phyloP scores from a whole-genome alignment of 2,329 filamentous ascomycete genomes.

The Fusarium sp. region DNA sequence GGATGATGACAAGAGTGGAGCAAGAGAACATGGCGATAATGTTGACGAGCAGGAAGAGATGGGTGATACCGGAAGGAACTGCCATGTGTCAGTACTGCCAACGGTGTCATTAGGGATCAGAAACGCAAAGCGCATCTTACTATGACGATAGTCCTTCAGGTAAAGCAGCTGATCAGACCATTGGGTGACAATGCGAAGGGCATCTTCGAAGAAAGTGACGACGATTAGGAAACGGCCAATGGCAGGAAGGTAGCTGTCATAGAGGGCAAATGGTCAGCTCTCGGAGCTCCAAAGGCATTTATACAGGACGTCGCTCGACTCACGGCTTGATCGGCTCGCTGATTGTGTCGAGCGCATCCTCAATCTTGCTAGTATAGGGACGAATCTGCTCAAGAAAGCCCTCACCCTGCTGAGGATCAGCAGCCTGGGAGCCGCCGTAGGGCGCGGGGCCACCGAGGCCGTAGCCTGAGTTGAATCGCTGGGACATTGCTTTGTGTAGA shows the following conservation, averaged over 20 bases:
- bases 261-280: constrained; percentile 28
- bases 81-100: constrained; percentile 35
- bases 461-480: constrained; percentile 78
- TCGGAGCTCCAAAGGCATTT: background rate
- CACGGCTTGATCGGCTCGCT: constrained; percentile 95
- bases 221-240: constrained; percentile 98
- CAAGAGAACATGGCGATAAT: constrained; percentile 86
- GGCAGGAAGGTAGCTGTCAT: constrained; percentile 82
- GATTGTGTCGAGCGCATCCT: constrained; percentile 87
- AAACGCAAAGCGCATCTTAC: constrained; percentile 64
- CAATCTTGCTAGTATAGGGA: constrained; percentile 97
- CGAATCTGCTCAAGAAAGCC: constrained; percentile 81
- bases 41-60: constrained; percentile 91
- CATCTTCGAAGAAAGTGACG: constrained; percentile 97
- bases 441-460: constrained; percentile 77
- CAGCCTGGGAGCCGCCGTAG: constrained; percentile 68
- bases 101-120: background rate
- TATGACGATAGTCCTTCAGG: constrained; percentile 89
- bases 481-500: constrained; percentile 46
- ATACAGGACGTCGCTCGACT: constrained; percentile 38
- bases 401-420: constrained; percentile 69
- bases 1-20: constrained; percentile 86
- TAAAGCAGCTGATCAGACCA: constrained; percentile 96
- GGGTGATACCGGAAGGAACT: constrained; percentile 91
- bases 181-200: constrained; percentile 94